Base-by-base conservation (phyloP, 1,139 yeast genomes). In the Kluyveromyces sp. region DNA sequence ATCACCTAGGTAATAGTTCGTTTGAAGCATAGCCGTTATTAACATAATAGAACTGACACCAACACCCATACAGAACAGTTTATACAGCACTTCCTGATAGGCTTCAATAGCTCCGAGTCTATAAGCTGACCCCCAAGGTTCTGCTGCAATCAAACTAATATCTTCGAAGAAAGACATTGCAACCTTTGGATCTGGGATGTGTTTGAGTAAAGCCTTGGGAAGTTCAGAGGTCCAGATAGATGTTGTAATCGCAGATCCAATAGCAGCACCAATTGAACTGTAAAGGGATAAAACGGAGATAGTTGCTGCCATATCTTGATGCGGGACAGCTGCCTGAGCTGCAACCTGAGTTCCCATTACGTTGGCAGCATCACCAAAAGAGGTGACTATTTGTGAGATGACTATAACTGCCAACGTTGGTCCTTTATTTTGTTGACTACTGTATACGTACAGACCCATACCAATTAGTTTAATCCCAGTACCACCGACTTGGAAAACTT, bases 41-140 rank as follows among this genome's bases (percentile, higher is more conserved):
- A 67, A 54, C 45, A 65, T 29, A 10, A 38, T 38, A n/a, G 41
- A 38, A 59, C 80, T 72, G 57, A 80, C 71, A 45, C 73, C 70
- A 34, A 80, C 64, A 30, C 83, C 85, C 31, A 76, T 74, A 47
- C 75, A 71, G 57, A 79, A 71, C 54, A 81, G 67, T 43, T 77
- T 66, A 57, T 70, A 70, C 62, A 81, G 87, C 29, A 78, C 72
- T 45, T 76, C 63, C 46, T 75, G 72, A 63, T 81, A 82, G 1
- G 85, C 76, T 34, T 57, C 63, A 8, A 77, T 81, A 39, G 80
- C 70, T 0, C 73, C 76, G 26, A 63, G 57, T 63, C 88, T 73
- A 52, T 73, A 78, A 7, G 77, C 72, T 2, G 81, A 65, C 0
- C 78, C 83, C 82, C 83, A 78, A 2, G 76, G 63, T 55, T 79